Evolutionary conservation across 2,329 filamentous ascomycete species (phyloP).

Genomic region (Cytospora leucostoma): DNA sequence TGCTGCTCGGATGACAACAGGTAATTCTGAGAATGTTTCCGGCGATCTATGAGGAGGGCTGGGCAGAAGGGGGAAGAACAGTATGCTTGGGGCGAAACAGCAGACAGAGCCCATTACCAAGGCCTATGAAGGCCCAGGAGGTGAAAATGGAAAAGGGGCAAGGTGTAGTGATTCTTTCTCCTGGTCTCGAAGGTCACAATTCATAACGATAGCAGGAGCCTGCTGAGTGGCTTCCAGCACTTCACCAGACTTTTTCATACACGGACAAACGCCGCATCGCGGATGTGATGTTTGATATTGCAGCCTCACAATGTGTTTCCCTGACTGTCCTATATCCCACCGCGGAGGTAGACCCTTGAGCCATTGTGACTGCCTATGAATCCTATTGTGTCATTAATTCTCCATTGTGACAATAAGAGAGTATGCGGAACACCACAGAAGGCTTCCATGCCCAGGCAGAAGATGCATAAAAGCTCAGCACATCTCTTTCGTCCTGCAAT

Average conservation of each 20-base stretch:
- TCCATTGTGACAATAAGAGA: background rate
- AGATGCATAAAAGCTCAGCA: background rate
- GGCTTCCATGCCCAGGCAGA: background rate
- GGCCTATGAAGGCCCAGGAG: too few species aligned
- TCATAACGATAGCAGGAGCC: background rate
- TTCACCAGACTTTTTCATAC: background rate
- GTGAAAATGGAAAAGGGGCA: background rate
- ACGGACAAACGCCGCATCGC: background rate
- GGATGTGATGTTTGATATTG: background rate
- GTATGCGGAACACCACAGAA: background rate
- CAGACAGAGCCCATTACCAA: background rate
- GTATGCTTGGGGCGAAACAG: too few species aligned
- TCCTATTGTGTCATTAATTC: background rate
- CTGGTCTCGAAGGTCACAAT: background rate
- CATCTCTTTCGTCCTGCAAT: background rate
- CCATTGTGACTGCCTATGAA: constrained; percentile 1
- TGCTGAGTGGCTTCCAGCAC: background rate
- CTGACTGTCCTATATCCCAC: background rate
- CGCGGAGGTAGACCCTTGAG: background rate
- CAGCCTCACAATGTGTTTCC: background rate
- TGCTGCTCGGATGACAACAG: background rate
- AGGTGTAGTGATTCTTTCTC: background rate
- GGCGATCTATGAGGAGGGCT: constrained; percentile 9
- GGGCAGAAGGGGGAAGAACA: background rate
- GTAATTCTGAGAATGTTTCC: background rate